Percentiles rank a stretch among this genome's conserved stretches.
These are phyloP conservation scores for Grosmannia penicillata DNA, from an alignment of 2,329 filamentous ascomycete genomes.

Conservation along the genomic window DNA sequence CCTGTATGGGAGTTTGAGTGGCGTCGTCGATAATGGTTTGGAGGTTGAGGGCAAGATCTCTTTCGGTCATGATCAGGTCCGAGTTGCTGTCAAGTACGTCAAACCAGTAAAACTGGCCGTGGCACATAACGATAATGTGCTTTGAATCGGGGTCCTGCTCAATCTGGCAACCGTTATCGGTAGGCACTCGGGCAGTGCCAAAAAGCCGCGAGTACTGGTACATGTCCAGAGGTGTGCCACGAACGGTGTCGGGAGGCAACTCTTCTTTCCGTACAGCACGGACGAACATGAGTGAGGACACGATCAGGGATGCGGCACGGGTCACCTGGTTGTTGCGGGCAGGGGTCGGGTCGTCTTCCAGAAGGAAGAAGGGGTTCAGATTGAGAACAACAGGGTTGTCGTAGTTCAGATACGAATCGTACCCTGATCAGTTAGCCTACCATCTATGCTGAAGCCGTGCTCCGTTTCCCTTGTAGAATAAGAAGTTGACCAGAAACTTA, in stretches of 20 bases:
- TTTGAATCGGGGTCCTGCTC: conserved; percentile 87
- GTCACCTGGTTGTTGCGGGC: conserved; percentile 95
- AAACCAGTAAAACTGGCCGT: conserved; percentile 98
- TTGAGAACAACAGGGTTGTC: conserved; percentile 97
- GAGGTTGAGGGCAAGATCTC: conserved; percentile 80
- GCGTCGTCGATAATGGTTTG: conserved; percentile 89
- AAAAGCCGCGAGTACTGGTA: conserved; percentile 95
- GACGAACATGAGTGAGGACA: conserved; percentile 84
- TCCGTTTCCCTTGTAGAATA: too few relatives aligned
- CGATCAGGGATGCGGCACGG: conserved; percentile 77
- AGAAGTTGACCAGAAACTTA: conserved; percentile 29
- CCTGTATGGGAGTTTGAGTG: conserved; percentile 74
- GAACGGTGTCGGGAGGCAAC: conserved; percentile 73
- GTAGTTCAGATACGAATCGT: conserved; percentile 95
- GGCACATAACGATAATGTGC: conserved; percentile 84
- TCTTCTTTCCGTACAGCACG: conserved; percentile 87
- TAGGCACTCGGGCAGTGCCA: conserved; percentile 86
- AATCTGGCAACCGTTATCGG: conserved; percentile 88
- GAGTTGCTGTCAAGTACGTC: conserved; percentile 90
- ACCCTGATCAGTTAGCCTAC: too few relatives aligned
- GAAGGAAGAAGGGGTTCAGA: conserved; percentile 90
- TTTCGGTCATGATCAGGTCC: conserved; percentile 94
- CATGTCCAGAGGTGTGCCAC: conserved; percentile 83
- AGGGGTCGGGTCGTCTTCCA: conserved; percentile 94
- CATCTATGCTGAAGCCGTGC: too few relatives aligned